Conservation (phyloP, 192 early-diverging fungal genomes). For the Entomortierella beljakovae region DNA sequence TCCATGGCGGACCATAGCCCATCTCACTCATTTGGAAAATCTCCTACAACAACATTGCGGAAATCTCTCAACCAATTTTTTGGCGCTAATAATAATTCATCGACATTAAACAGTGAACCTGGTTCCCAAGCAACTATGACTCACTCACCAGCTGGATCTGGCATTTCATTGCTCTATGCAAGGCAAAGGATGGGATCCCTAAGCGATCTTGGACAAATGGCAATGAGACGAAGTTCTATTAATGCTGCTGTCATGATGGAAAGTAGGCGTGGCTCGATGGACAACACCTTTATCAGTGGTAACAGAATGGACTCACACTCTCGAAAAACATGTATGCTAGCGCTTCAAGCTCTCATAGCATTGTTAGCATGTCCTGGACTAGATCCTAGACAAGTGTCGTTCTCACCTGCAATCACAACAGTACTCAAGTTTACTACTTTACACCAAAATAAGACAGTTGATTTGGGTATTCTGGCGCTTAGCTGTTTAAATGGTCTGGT, state of each 20-base stretch:
- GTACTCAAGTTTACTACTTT: constrained; percentile 48
- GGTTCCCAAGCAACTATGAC: constrained; percentile 1
- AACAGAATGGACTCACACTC: constrained; percentile 45
- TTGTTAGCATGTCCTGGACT: constrained; percentile 37
- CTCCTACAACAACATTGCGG: constrained; percentile 38
- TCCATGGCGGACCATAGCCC: constrained; percentile 15
- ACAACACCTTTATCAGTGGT: constrained; percentile 44
- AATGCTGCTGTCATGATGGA: constrained; percentile 37
- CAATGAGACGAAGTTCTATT: constrained; percentile 43
- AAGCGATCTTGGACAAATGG: constrained; percentile 46
- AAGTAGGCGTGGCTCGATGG: constrained; percentile 29
- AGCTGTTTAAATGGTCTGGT: constrained; percentile 48
- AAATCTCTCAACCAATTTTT: constrained; percentile 30
- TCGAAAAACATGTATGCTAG: constrained; percentile 43
- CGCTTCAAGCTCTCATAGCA: constrained; percentile 30
- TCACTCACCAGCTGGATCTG: constrained; percentile 23
- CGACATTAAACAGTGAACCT: constrained; percentile 7
- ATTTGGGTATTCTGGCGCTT: constrained; percentile 40
- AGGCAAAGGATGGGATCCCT: constrained; percentile 47
- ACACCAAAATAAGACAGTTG: constrained; percentile 48
- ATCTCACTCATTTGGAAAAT: constrained; percentile 39
- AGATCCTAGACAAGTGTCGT: constrained; percentile 33
- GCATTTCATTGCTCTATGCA: constrained; percentile 21
- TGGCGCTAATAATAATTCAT: constrained; percentile 5
- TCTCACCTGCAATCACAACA: constrained; percentile 21